Evolutionary conservation across 345 rosid species (phyloP).

Genomic region (Microcos paniculata): DNA sequence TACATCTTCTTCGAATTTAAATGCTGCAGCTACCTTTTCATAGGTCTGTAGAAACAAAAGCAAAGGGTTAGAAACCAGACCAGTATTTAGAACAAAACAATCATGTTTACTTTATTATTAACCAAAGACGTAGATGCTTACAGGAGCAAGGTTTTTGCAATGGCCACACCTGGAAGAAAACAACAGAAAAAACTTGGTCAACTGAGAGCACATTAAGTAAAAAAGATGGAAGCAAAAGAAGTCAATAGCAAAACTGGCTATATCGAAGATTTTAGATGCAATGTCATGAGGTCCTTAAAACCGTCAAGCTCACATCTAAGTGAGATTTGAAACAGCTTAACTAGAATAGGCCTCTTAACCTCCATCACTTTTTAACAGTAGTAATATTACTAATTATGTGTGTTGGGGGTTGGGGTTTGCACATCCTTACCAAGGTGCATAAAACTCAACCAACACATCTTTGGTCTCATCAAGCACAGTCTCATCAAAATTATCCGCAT

Average conservation of each 20-base stretch:
- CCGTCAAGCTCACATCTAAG: background rate
- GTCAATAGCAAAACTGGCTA: background rate
- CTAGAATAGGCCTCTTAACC: background rate
- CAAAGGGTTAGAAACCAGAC: slow-evolving; percentile 2
- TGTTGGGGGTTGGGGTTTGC: too few species aligned
- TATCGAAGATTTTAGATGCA: too few species aligned
- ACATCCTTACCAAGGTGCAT: slow-evolving; percentile 86
- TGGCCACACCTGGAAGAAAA: slow-evolving; percentile 89
- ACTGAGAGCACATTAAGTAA: background rate
- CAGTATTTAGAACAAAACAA: background rate
- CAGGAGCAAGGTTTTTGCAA: slow-evolving; percentile 97
- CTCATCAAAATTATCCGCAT: slow-evolving; percentile 73
- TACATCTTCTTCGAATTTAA: slow-evolving; percentile 72
- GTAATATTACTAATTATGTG: background rate
- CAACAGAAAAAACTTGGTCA: slow-evolving; percentile 18
- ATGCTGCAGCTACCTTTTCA: slow-evolving; percentile 89
- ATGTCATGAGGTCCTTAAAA: background rate
- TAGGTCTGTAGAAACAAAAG: slow-evolving; percentile 47
- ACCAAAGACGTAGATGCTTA: slow-evolving; percentile 35
- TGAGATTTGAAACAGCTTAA: background rate
- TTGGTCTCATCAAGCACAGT: slow-evolving; percentile 81
- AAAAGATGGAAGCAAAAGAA: background rate
- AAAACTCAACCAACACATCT: slow-evolving; percentile 96
- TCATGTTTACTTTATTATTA: background rate
- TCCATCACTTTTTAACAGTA: background rate